Base-by-base conservation (phyloP, 2,329 filamentous ascomycete species). In the Claviceps spartinae region DNA sequence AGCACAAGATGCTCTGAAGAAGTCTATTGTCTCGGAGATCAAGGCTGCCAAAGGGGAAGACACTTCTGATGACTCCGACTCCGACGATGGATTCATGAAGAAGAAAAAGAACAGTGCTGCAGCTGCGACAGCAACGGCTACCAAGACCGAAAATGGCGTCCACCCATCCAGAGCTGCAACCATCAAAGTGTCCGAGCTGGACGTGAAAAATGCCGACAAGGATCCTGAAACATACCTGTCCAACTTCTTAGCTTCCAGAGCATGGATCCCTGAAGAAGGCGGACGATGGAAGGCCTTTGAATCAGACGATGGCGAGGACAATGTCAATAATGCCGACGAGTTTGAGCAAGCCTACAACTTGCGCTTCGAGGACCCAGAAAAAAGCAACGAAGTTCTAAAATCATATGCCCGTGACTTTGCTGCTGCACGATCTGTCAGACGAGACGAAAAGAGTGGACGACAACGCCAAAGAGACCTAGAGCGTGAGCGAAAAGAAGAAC, bases 311-410 rank as follows among this genome's bases (percentile, higher is more conserved):
- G 90, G 93, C 57, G 88, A 95, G 49, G 88, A 76, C 2, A 88
- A 76, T 11, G 30, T 34, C 3, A 75, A 88, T 48, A 82, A 86
- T 34, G 90, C 90, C 26, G 91, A 97, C 45, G 81, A 85, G 55
- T 95, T 91, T 62, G 93, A 98, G 69, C 78, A 86, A 57, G 90
- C 90, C 4, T 98, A 95, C 72, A 98, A 98, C 70, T 71, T 96
- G 69, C 85, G 93, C 37, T 98, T 98, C 62, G 93, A 98, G 65
- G 87, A 97, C 61, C 89, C 93, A 0, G 78, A 78, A 54, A 89
- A 87, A 63, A 83, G 87, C 60, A 96, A 96, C 63, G 88, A 95
- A 68, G 83, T 86, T 48, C 74, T 98, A 36, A 82, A 85, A 62
- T 88, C 90, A 5, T 95, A 96, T 69, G 85, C 91, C 52, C 85